Conservation (phyloP, 2,329 filamentous ascomycete genomes). For the Parafenestella ontariensis region DNA sequence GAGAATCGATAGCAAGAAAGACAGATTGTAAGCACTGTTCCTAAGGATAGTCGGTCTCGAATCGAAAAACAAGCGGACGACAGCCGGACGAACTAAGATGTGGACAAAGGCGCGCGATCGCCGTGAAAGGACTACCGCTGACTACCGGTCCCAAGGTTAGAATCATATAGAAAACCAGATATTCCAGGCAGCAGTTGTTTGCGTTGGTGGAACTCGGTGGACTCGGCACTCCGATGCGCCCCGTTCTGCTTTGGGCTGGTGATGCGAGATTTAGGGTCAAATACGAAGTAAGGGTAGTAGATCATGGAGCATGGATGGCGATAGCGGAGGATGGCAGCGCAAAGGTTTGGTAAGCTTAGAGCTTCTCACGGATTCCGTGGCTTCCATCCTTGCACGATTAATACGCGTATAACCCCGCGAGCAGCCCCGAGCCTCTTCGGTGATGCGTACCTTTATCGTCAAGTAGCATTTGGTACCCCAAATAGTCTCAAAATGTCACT, state of each 20-base stretch:
- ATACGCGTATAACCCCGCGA: neutral
- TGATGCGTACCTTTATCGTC: too few relatives aligned
- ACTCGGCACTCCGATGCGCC: neutral
- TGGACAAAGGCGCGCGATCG: slow-evolving; percentile 13
- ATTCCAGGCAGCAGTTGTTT: slow-evolving; percentile 19
- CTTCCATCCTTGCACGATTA: neutral
- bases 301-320: neutral
- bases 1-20: slow-evolving; percentile 6
- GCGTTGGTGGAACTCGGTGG: slow-evolving; percentile 1
- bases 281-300: slow-evolving; percentile 1
- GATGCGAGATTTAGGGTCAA: slow-evolving; percentile 7
- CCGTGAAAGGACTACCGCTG: slow-evolving; percentile 12
- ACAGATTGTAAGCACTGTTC: slow-evolving; percentile 9
- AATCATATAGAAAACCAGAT: slow-evolving; percentile 16
- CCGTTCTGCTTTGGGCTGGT: slow-evolving; percentile 9
- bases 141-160: neutral
- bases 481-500: neutral
- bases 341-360: neutral
- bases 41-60: slow-evolving; percentile 6
- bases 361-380: neutral
- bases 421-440: neutral
- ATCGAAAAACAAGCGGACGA: too few relatives aligned
- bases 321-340: neutral
- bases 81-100: slow-evolving; percentile 16
- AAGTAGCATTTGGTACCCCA: too few relatives aligned